These are phyloP conservation scores for Aspergillus sparsus DNA, from an alignment of 495 filamentous ascomycete genomes.

Conservation along the genomic window DNA sequence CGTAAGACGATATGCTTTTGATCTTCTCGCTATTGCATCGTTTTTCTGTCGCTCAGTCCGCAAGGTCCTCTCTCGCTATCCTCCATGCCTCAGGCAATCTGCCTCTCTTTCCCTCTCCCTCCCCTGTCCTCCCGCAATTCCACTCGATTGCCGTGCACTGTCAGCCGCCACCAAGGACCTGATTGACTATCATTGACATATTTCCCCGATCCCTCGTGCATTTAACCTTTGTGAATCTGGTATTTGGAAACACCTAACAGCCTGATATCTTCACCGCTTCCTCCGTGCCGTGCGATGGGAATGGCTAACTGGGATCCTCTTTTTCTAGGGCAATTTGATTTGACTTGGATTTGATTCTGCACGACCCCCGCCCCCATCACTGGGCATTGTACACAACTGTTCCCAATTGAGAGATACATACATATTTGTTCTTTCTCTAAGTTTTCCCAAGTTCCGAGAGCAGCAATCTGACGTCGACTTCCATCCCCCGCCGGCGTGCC, in stretches of 20 bases:
- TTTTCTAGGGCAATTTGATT: not conserved
- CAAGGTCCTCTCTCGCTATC: conserved; percentile 35
- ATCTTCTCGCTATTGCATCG: not conserved
- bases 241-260: not conserved
- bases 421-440: not conserved
- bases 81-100: conserved; percentile 23
- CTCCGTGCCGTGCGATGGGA: not conserved
- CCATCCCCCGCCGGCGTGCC: not conserved
- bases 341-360: not conserved
- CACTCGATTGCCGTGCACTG: conserved; percentile 19
- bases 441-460: not conserved
- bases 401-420: not conserved
- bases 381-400: not conserved
- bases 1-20: too few relatives aligned
- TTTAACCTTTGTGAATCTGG: not conserved
- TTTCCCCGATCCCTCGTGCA: not conserved
- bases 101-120: conserved; percentile 13
- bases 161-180: conserved; percentile 7
- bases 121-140: conserved; percentile 15
- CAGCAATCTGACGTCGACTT: not conserved
- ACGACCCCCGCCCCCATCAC: not conserved
- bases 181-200: conserved; percentile 9
- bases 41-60: conserved; percentile 13
- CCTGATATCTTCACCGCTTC: not conserved
- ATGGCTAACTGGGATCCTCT: not conserved